phyloP scores from a whole-genome alignment of 2,329 filamentous ascomycete species.

The Colletotrichum melonis region DNA sequence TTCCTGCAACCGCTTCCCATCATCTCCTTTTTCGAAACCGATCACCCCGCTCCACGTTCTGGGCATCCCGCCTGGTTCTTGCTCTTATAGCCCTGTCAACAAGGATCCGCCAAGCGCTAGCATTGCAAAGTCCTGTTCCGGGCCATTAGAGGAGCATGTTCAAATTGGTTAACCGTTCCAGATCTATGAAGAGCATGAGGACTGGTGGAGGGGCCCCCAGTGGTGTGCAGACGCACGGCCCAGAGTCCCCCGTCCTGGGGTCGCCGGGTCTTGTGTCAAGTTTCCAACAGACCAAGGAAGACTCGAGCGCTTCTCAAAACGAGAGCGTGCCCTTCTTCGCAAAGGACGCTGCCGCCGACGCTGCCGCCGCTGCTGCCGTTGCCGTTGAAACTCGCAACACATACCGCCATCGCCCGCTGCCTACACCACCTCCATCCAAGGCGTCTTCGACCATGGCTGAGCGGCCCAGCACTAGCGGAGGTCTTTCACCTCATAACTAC shows the following conservation, averaged over 20 bases:
- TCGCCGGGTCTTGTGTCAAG: slow-evolving; percentile 49
- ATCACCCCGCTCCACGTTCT: slow-evolving; percentile 26
- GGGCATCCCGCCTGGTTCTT: slow-evolving; percentile 16
- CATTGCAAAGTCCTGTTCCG: slow-evolving; percentile 27
- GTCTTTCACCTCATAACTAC: slow-evolving; percentile 41
- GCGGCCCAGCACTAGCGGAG: slow-evolving; percentile 56
- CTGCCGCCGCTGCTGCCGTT: slow-evolving; percentile 44
- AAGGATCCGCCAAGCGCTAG: slow-evolving; percentile 31
- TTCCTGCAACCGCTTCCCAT: slow-evolving; percentile 21
- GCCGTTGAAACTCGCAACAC: slow-evolving; percentile 39
- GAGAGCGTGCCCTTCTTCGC: slow-evolving; percentile 41
- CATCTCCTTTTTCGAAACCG: slow-evolving; percentile 27
- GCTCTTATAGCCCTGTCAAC: slow-evolving; percentile 27
- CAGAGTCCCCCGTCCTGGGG: slow-evolving; percentile 37
- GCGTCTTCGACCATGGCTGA: slow-evolving; percentile 42
- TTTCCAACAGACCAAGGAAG: slow-evolving; percentile 46
- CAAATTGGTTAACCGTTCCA: slow-evolving; percentile 47
- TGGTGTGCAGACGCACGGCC: slow-evolving; percentile 39
- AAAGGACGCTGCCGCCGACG: slow-evolving; percentile 42
- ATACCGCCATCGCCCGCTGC: slow-evolving; percentile 38
- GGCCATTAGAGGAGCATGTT: slow-evolving; percentile 43
- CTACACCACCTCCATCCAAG: slow-evolving; percentile 37
- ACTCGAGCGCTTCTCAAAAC: slow-evolving; percentile 46
- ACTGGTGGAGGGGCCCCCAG: slow-evolving; percentile 35
- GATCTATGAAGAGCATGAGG: slow-evolving; percentile 42